Conservation (phyloP, 805 yeast genomes). For the Saccharomyces mikatae region DNA sequence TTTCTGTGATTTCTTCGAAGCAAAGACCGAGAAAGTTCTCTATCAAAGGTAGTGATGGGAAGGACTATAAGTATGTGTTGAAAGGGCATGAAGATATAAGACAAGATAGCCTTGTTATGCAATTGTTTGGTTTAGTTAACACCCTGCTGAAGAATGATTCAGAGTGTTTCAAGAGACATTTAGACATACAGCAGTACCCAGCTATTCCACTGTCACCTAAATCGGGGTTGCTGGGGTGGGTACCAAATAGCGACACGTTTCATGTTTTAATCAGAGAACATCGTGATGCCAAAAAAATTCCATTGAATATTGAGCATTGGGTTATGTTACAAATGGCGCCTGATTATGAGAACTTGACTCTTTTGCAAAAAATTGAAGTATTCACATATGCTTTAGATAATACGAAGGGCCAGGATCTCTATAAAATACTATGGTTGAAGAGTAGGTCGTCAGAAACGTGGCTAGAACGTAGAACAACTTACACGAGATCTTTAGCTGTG, state of each 20-base stretch:
- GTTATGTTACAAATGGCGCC: constrained; percentile 97
- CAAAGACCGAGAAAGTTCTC: constrained; percentile 85
- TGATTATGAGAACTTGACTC: constrained; percentile 76
- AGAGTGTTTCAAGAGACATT: constrained; percentile 90
- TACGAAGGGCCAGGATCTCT: constrained; percentile 91
- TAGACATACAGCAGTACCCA: constrained; percentile 83
- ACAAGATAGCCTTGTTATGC: constrained; percentile 96
- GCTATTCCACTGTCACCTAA: constrained; percentile 94
- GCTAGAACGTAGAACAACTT: constrained; percentile 92
- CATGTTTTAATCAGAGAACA: constrained; percentile 87
- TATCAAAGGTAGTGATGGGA: constrained; percentile 81
- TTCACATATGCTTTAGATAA: constrained; percentile 92
- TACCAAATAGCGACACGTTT: constrained; percentile 92
- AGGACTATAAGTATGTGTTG: constrained; percentile 64
- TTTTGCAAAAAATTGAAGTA: constrained; percentile 88
- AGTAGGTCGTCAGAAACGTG: constrained; percentile 93
- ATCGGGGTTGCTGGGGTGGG: constrained; percentile 96
- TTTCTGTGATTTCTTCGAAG: constrained; percentile 81
- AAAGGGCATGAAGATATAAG: constrained; percentile 97
- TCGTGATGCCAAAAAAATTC: constrained; percentile 80
- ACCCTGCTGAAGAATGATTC: constrained; percentile 81
- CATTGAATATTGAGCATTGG: constrained; percentile 85
- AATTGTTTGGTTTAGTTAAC: constrained; percentile 87
- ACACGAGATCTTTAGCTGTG: constrained; percentile 88
- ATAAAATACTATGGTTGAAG: constrained; percentile 91